Base-by-base conservation (phyloP, 306 rosid species). In the Inga leiocalycina region DNA sequence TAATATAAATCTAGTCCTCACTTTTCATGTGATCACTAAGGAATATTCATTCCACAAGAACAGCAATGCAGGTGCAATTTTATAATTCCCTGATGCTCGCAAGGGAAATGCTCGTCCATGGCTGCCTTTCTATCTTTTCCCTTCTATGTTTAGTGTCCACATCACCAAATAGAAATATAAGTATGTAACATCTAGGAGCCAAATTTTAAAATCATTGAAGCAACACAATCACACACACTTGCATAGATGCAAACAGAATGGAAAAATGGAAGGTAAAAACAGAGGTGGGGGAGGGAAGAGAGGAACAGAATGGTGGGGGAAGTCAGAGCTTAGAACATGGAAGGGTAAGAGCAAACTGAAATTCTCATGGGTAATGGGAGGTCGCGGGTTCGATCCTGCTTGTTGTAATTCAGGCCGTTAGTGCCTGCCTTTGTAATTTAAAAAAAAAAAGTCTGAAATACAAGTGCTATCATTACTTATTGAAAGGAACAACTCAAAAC, bases 1-100 rank as follows among this genome's bases (percentile, higher is more conserved):
- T 24, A 10, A 10, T 27, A 74, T 39, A 43, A 82, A 51, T 79
- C 37, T 69, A 70, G 59, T 62, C n/a, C 71, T 66, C 44, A 34
- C n/a, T 13, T 66, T 39, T 10, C 41, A 66, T 67, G 13, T 32
- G 11, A 16, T 61, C 67, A 32, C n/a, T 30, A 65, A 27, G 30
- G 30, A 27, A 27, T 27, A 27, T 27, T 27, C 1, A 27, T 27
- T 27, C 30, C 30, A 27, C 30, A 27, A 27, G 30, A 27, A 27
- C 1, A 27, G 30, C 30, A 27, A 27, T 27, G 30, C 30, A 27
- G 30, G 30, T 1, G 30, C 30, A 27, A 27, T 27, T 27, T 27
- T 27, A 27, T 27, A 27, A 12, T 27, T 34, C 34, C 37, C 39
- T 64, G 39, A 64, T 64, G 69, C 39, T 64, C 34, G 8, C 39